These are phyloP conservation scores for Boletus rubroflammeus DNA, from an alignment of 768 basidiomycete species.

Conservation along the genomic window DNA sequence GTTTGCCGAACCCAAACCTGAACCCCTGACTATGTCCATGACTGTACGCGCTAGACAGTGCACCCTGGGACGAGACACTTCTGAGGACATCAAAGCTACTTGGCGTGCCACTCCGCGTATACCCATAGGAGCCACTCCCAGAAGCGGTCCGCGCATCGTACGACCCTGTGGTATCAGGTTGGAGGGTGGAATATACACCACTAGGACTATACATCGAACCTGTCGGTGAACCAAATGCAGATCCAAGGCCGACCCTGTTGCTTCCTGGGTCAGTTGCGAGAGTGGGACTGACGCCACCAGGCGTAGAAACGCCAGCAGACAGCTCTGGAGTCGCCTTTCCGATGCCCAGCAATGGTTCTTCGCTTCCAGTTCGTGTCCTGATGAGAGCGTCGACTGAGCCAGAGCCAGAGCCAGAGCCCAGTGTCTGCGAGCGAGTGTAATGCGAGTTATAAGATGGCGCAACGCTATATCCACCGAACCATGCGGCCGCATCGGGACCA, in stretches of 20 bases:
- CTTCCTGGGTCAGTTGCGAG: constrained; percentile 6
- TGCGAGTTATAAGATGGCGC: constrained; percentile 28
- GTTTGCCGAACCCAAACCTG: constrained; percentile 16
- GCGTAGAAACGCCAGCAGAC: neutral
- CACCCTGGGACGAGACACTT: constrained; percentile 33
- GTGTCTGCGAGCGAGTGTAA: constrained; percentile 27
- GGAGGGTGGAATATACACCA: constrained; percentile 3
- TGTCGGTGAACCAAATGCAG: constrained; percentile 29
- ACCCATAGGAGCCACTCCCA: constrained; percentile 23
- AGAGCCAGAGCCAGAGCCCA: constrained; percentile 26
- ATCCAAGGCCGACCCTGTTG: constrained; percentile 21
- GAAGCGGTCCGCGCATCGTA: constrained; percentile 18
- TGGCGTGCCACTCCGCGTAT: constrained; percentile 23
- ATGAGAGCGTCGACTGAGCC: constrained; percentile 28
- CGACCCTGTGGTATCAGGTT: constrained; percentile 19
- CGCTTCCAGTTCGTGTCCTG: constrained; percentile 29
- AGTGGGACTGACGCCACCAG: constrained; percentile 8
- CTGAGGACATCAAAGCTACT: constrained; percentile 26
- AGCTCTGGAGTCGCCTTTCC: constrained; percentile 11
- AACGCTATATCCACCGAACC: constrained; percentile 23
- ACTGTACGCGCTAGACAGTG: constrained; percentile 20
- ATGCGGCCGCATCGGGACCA: constrained; percentile 26
- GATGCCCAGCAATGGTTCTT: constrained; percentile 26
- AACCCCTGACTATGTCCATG: constrained; percentile 18
- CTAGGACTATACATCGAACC: constrained; percentile 21